A percentile compares a stretch with the other conserved stretches of the same genome.
Conservation (phyloP, 148 eudicot genomes). For the Amaranthus palmeri region DNA sequence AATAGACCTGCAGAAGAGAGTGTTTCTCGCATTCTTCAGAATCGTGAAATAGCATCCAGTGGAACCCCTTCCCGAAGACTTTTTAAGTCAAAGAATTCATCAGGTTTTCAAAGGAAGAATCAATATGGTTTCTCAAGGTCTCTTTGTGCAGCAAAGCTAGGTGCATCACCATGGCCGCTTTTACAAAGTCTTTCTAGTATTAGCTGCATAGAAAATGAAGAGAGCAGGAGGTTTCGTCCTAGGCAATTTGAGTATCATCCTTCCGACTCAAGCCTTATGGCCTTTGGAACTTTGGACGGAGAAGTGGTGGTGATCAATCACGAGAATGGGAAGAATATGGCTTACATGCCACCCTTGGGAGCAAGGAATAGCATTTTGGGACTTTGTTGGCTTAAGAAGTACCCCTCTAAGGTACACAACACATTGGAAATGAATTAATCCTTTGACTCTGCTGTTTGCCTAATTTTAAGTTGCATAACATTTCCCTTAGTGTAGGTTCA, state of each 20-base stretch:
- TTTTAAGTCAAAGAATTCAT: conserved; percentile 24
- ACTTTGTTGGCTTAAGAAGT: conserved; percentile 77
- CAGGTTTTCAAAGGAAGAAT: conserved; percentile 26
- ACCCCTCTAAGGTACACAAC: conserved; percentile 62
- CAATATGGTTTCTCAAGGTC: conserved; percentile 57
- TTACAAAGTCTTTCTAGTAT: conserved; percentile 41
- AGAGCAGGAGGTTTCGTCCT: conserved; percentile 50
- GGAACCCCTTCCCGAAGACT: conserved; percentile 13
- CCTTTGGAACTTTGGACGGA: conserved; percentile 78
- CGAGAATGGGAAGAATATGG: conserved; percentile 46
- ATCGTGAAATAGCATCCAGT: conserved; percentile 53
- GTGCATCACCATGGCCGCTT: conserved; percentile 58
- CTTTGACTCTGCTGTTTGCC: background rate
- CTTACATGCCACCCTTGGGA: conserved; percentile 46
- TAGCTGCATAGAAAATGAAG: conserved; percentile 32
- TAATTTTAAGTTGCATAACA: background rate
- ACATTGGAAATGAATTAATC: background rate
- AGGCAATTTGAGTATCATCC: conserved; percentile 94
- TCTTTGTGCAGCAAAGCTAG: conserved; percentile 67
- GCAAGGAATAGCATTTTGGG: conserved; percentile 60
- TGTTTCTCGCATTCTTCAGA: conserved; percentile 41
- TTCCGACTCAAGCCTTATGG: conserved; percentile 59
- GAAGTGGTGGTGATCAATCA: conserved; percentile 72
- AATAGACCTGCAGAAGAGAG: conserved; percentile 41
- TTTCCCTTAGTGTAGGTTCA: too few species aligned